These are phyloP conservation scores for Fusarium continuum DNA, from an alignment of 2,329 filamentous ascomycete species.

Conservation along the genomic window DNA sequence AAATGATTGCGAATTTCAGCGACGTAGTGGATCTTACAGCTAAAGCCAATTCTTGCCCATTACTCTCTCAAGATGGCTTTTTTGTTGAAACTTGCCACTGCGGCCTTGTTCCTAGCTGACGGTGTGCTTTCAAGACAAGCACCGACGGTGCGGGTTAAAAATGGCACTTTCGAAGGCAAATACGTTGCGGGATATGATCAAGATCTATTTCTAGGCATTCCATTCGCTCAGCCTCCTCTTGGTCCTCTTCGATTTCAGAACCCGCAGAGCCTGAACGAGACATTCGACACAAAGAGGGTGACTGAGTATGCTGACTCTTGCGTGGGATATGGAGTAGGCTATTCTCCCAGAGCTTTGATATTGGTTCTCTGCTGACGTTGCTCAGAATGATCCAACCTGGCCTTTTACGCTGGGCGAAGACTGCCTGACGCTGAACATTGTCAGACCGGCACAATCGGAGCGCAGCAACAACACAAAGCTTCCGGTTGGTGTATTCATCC, in stretches of 20 bases:
- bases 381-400: conserved; percentile 31
- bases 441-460: conserved; percentile 19
- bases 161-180: conserved; percentile 35
- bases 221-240: conserved; percentile 36
- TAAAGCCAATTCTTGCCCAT: neutral
- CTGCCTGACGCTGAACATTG: conserved; percentile 35
- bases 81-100: conserved; percentile 5
- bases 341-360: fast-evolving
- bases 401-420: conserved; percentile 33
- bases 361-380: neutral
- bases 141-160: conserved; percentile 33
- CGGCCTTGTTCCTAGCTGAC: conserved; percentile 9
- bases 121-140: conserved; percentile 2
- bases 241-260: conserved; percentile 31
- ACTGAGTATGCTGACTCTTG: conserved; percentile 40
- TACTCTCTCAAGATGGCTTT: conserved; percentile 11
- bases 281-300: conserved; percentile 22
- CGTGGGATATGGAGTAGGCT: conserved; percentile 38
- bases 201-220: conserved; percentile 37
- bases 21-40: neutral
- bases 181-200: conserved; percentile 33
- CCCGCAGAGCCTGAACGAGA: conserved; percentile 21
- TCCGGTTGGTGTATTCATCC: conserved; percentile 42
- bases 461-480: conserved; percentile 20
- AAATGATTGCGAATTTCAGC: neutral